Percentiles rank a stretch among this genome's conserved stretches.
Conservation (phyloP, 2,329 filamentous ascomycete species). For the Hypoxylon sp. region DNA sequence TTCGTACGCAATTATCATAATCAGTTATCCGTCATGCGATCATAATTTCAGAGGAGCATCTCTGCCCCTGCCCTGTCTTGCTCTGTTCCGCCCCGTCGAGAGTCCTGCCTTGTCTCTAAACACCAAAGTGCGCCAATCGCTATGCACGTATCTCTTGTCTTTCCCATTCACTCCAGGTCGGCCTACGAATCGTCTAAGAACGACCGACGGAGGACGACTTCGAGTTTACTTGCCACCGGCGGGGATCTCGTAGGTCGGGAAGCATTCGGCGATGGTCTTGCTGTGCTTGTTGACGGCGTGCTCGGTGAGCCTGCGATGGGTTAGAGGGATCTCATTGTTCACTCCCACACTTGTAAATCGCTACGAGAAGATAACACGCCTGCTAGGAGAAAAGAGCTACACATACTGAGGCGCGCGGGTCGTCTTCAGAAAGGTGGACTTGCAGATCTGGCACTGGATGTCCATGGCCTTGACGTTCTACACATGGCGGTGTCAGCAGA, state of each 20-base stretch:
- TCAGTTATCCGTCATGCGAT: conserved; percentile 21
- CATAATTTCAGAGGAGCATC: not conserved
- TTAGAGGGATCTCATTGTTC: conserved; percentile 8
- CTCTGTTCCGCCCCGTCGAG: conserved; percentile 12
- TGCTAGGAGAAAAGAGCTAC: not conserved
- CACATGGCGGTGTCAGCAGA: conserved; percentile 9
- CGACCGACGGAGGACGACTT: not conserved
- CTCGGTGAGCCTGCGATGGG: conserved; percentile 63
- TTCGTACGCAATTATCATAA: conserved; percentile 29
- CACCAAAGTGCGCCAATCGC: conserved; percentile 37
- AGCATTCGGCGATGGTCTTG: conserved; percentile 76
- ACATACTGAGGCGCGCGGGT: conserved; percentile 74
- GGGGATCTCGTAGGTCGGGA: conserved; percentile 58
- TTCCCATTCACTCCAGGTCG: not conserved
- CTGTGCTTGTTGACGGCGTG: conserved; percentile 81
- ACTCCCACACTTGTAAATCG: not conserved
- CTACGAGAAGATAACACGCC: not conserved
- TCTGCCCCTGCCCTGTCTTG: not conserved
- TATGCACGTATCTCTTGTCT: conserved; percentile 21
- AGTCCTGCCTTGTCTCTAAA: conserved; percentile 20
- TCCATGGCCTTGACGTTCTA: conserved; percentile 77
- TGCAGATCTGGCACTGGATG: conserved; percentile 80
- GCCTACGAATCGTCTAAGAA: not conserved
- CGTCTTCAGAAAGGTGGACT: conserved; percentile 80
- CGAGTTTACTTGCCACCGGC: conserved; percentile 17